A percentile compares a stretch with the other conserved stretches of the same genome.
Conservation (phyloP, 495 filamentous ascomycete genomes). For the Poronia punctata region DNA sequence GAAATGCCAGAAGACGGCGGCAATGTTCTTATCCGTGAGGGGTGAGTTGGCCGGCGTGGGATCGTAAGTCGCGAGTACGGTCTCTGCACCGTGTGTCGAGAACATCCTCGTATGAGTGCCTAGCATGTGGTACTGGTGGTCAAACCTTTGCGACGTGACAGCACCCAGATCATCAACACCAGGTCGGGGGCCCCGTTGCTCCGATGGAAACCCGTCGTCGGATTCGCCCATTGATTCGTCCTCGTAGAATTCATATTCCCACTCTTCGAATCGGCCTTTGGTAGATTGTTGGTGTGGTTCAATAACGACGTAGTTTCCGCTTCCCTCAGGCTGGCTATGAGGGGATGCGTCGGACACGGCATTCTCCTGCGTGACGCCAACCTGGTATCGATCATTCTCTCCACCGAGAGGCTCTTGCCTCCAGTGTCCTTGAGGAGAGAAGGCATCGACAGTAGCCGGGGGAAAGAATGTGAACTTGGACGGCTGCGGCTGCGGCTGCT, state of each 20-base stretch:
- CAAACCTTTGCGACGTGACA: conserved; percentile 27
- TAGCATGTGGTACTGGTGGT: conserved; percentile 25
- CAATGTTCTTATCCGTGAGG: conserved; percentile 73
- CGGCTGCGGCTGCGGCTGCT: conserved; percentile 27
- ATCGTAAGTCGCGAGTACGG: conserved; percentile 71
- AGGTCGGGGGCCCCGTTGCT: conserved; percentile 21
- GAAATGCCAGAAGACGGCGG: conserved; percentile 87
- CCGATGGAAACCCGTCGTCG: conserved; percentile 33
- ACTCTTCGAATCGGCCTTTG: conserved; percentile 14
- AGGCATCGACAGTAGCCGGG: conserved; percentile 25
- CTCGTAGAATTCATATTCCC: conserved; percentile 48
- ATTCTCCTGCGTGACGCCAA: conserved; percentile 4
- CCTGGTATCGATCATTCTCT: conserved; percentile 11
- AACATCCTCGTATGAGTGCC: conserved; percentile 34
- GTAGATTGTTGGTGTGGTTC: conserved; percentile 6
- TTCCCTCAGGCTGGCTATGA: conserved; percentile 6
- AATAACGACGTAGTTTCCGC: conserved; percentile 14
- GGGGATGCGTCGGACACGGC: conserved; percentile 4
- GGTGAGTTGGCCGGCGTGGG: conserved; percentile 72
- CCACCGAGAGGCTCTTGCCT: conserved; percentile 12
- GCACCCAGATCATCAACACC: conserved; percentile 34
- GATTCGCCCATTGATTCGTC: conserved; percentile 60
- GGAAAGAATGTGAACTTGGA: conserved; percentile 28
- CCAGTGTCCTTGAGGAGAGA: conserved; percentile 22
- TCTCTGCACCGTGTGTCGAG: conserved; percentile 36